phyloP scores from a whole-genome alignment of 306 rosid species.

The Fragaria nilgerrensis region DNA sequence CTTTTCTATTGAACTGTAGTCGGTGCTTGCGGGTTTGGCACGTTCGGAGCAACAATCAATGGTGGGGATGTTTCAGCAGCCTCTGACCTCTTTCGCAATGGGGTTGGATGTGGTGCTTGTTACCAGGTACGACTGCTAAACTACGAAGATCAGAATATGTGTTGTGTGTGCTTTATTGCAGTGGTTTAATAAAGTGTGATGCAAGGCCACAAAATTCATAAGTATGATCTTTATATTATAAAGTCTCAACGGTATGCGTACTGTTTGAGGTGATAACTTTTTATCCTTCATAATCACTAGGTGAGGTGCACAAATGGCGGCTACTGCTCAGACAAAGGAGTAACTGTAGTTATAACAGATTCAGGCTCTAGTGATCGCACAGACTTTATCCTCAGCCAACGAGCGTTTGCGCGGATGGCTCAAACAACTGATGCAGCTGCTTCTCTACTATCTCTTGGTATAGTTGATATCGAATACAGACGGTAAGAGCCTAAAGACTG shows the following conservation, averaged over 20 bases:
- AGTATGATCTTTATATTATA: neutral
- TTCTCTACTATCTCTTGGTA: constrained; percentile 54
- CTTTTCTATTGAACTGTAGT: constrained; percentile 35
- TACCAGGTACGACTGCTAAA: constrained; percentile 58
- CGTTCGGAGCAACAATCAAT: constrained; percentile 84
- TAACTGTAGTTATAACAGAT: constrained; percentile 69
- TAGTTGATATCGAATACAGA: constrained; percentile 65
- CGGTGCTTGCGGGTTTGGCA: constrained; percentile 82
- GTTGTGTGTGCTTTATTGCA: neutral
- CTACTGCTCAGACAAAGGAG: constrained; percentile 71
- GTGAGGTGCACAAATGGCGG: constrained; percentile 65
- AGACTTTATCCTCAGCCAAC: constrained; percentile 69
- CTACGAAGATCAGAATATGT: neutral
- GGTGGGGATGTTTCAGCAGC: constrained; percentile 90
- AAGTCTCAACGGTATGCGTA: neutral
- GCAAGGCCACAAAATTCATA: neutral
- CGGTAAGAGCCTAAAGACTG: constrained; percentile 43
- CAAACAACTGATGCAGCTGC: constrained; percentile 52
- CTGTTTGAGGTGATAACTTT: neutral
- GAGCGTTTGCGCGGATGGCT: constrained; percentile 73
- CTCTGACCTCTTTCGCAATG: constrained; percentile 65
- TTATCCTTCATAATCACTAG: constrained; percentile 29
- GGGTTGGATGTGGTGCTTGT: constrained; percentile 96
- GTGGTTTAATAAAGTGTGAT: neutral
- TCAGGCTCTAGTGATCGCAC: constrained; percentile 64